These are phyloP conservation scores for Sphaerostilbella broomeana DNA, from an alignment of 2,329 filamentous ascomycete genomes.

Conservation along the genomic window DNA sequence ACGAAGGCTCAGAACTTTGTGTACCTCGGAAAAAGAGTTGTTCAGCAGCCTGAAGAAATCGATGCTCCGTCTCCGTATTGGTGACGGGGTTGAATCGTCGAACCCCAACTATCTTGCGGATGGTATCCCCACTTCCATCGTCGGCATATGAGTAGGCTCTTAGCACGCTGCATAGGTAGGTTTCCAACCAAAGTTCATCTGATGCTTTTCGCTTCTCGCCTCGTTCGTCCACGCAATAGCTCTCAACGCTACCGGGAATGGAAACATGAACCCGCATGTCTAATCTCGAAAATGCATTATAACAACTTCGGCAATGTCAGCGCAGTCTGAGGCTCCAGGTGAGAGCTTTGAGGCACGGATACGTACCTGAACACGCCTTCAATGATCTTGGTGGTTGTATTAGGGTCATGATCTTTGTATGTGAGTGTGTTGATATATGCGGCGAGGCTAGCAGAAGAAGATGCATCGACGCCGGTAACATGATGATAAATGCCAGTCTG, in stretches of 20 bases:
- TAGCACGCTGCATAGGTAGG: slow-evolving; percentile 90
- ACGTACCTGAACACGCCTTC: slow-evolving; percentile 88
- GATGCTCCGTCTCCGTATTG: slow-evolving; percentile 96
- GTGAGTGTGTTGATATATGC: slow-evolving; percentile 98
- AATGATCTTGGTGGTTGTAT: slow-evolving; percentile 69
- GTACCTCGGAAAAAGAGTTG: slow-evolving; percentile 87
- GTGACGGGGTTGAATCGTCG: slow-evolving; percentile 95
- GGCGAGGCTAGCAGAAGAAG: slow-evolving; percentile 90
- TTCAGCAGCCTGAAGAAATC: slow-evolving; percentile 90
- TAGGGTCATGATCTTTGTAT: slow-evolving; percentile 75
- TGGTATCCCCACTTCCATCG: slow-evolving; percentile 86
- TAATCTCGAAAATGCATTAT: slow-evolving; percentile 96
- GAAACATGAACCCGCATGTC: slow-evolving; percentile 99
- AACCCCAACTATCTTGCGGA: slow-evolving; percentile 96
- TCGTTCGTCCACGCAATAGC: slow-evolving; percentile 94
- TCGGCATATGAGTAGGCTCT: slow-evolving; percentile 96
- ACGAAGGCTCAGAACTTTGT: slow-evolving; percentile 10
- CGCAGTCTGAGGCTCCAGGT: neutral
- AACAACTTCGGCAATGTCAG: slow-evolving; percentile 52
- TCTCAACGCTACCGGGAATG: slow-evolving; percentile 92
- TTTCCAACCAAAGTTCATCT: slow-evolving; percentile 94
- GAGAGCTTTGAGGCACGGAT: neutral
- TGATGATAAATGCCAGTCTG: slow-evolving; percentile 94
- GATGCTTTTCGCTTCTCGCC: slow-evolving; percentile 91
- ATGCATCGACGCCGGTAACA: slow-evolving; percentile 94